Conservation (phyloP, 163 green algal species). For the Coccomyxa subellipsoidea region DNA sequence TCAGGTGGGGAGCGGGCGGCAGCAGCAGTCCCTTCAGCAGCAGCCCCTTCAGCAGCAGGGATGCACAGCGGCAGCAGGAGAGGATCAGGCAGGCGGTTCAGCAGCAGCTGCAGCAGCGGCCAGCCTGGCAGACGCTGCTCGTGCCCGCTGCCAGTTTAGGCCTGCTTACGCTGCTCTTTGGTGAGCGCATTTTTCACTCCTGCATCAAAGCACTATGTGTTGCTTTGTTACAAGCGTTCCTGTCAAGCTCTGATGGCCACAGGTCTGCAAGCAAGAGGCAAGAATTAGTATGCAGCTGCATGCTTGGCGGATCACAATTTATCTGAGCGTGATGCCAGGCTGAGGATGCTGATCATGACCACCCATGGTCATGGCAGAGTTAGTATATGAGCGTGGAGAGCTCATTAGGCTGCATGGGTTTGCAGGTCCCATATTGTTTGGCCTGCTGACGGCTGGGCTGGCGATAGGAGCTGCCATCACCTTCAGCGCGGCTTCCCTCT, state of each 20-base stretch:
- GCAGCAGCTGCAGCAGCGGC: background rate
- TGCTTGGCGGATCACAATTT: background rate
- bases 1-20: background rate
- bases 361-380: background rate
- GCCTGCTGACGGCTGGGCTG: background rate
- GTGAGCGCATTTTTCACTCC: background rate
- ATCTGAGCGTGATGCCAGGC: too few relatives aligned
- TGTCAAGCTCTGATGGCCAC: too few relatives aligned
- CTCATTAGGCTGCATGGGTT: background rate
- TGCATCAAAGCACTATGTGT: too few relatives aligned
- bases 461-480: background rate
- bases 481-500: slow-evolving; percentile 1
- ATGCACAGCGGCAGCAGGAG: background rate
- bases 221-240: too few relatives aligned
- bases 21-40: background rate
- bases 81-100: background rate
- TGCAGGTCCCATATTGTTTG: slow-evolving; percentile 6
- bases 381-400: too few relatives aligned
- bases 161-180: background rate
- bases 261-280: too few relatives aligned
- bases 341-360: background rate
- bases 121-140: background rate
- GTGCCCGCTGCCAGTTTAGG: background rate
- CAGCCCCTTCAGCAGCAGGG: background rate
- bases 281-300: background rate